These are phyloP conservation scores for Calonectria hongkongensis DNA, from an alignment of 2,329 filamentous ascomycete genomes.

Conservation along the genomic window DNA sequence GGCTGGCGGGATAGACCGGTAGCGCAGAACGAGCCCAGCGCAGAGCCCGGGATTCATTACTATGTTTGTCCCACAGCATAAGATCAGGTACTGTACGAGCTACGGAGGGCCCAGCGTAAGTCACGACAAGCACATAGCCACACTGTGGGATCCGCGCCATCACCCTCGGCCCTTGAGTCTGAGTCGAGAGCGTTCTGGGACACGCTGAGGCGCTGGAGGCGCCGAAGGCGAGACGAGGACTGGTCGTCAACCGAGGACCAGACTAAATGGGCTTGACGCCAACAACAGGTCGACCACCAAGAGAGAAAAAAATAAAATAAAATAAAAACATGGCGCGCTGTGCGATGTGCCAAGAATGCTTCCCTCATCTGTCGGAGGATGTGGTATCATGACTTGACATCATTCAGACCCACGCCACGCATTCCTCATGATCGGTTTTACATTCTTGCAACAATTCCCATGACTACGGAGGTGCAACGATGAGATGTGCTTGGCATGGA, in stretches of 20 bases:
- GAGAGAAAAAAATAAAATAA: not conserved
- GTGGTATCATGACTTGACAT: not conserved
- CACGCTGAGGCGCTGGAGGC: slow-evolving; percentile 23
- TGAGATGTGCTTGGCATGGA: slow-evolving; percentile 15
- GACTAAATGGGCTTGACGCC: not conserved
- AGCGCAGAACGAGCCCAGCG: slow-evolving; percentile 45
- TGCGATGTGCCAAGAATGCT: not conserved
- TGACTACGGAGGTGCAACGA: slow-evolving; percentile 5
- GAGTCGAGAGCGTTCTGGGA: slow-evolving; percentile 31
- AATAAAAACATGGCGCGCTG: slow-evolving; percentile 18
- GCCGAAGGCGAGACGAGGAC: slow-evolving; percentile 12
- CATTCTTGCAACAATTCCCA: slow-evolving; percentile 32
- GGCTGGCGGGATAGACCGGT: slow-evolving; percentile 35
- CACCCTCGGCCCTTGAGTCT: slow-evolving; percentile 18
- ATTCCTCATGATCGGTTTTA: slow-evolving; percentile 28
- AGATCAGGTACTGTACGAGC: slow-evolving; percentile 38
- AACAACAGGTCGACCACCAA: too few species aligned
- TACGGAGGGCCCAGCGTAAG: slow-evolving; percentile 25
- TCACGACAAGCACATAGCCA: slow-evolving; percentile 49
- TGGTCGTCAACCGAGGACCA: not conserved
- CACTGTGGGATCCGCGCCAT: slow-evolving; percentile 22
- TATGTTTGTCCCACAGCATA: slow-evolving; percentile 54
- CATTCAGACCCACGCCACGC: slow-evolving; percentile 32
- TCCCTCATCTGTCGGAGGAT: too few species aligned
- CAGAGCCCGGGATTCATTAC: slow-evolving; percentile 47